Conservation (phyloP, 345 rosid genomes). For the Hibiscus trionum region DNA sequence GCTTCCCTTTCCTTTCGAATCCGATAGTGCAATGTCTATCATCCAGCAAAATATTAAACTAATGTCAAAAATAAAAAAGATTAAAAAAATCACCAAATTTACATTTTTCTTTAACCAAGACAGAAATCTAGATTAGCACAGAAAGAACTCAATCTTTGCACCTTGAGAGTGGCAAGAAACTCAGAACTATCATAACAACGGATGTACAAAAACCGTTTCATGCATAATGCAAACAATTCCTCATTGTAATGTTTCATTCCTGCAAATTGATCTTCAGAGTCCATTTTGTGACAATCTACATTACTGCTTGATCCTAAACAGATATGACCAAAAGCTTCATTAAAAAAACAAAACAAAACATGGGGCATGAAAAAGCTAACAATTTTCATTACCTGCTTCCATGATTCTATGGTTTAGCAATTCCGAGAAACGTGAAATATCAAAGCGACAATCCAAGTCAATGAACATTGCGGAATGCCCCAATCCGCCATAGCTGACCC, state of each 20-base stretch:
- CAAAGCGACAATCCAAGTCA: constrained; percentile 77
- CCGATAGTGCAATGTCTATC: constrained; percentile 53
- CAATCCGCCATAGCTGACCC: constrained; percentile 60
- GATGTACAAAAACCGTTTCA: constrained; percentile 55
- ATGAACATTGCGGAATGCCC: constrained; percentile 48
- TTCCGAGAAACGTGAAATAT: constrained; percentile 49
- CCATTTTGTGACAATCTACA: constrained; percentile 21
- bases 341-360: neutral
- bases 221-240: constrained; percentile 43
- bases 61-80: neutral
- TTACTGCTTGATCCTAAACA: constrained; percentile 23
- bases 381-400: constrained; percentile 20
- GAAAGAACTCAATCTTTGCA: constrained; percentile 4
- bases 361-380: neutral
- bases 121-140: neutral
- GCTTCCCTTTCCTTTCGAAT: constrained; percentile 38
- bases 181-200: constrained; percentile 62
- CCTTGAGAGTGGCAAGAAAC: constrained; percentile 72
- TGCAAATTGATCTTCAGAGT: constrained; percentile 4
- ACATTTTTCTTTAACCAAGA: no score
- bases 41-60: neutral
- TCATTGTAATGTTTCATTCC: constrained; percentile 25
- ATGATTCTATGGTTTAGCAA: constrained; percentile 47
- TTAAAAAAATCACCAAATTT: neutral
- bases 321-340: neutral